Base-by-base conservation (phyloP, 139 green algal genomes). In the Eudorina sp. region DNA sequence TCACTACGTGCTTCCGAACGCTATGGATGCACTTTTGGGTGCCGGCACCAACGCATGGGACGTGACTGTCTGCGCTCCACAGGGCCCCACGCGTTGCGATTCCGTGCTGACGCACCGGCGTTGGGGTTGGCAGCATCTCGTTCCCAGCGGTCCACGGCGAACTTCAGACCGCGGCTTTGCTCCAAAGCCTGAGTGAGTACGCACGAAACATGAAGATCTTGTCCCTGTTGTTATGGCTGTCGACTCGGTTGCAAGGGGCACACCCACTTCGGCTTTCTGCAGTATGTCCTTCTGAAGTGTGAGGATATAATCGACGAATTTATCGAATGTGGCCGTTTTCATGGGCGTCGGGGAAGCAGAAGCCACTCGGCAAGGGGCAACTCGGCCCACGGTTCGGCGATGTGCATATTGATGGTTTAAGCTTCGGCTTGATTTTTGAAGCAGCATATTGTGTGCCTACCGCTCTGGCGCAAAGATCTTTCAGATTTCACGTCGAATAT, bases 81-180 rank as follows among this genome's bases (percentile, higher is more conserved):
- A n/a, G n/a, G n/a, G n/a, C n/a, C n/a, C n/a, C n/a, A n/a, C n/a
- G n/a, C n/a, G n/a, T n/a, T n/a, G n/a, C n/a, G n/a, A n/a, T n/a
- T n/a, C 70, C 58, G 34, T 40, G 34, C 7, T 4, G 48, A 36
- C 36, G 0, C 43, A 94, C 92, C 92, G 34, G 92, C 86, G 34
- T 95, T 95, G 21, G 89, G 88, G 48, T 92, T 86, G 36, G 9
- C 34, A 0, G 78, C 41, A 46, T 88, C 83, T 1, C 95, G 88
- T 19, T 93, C 79, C 95, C 95, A 98, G 5, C 88, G 79, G 29
- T 97, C 95, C 18, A 84, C 84, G 4, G 90, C 13, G 46, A 97
- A 97, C 0, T 36, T 38, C 29, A n/a, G 68, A 0, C 53, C 36
- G 14, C 92, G 85, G 21, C 82, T 91, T 83, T 89, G 88, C 43